These are phyloP conservation scores for Penicillium sp. DNA, from an alignment of 2,329 filamentous ascomycete species.

Conservation along the genomic window DNA sequence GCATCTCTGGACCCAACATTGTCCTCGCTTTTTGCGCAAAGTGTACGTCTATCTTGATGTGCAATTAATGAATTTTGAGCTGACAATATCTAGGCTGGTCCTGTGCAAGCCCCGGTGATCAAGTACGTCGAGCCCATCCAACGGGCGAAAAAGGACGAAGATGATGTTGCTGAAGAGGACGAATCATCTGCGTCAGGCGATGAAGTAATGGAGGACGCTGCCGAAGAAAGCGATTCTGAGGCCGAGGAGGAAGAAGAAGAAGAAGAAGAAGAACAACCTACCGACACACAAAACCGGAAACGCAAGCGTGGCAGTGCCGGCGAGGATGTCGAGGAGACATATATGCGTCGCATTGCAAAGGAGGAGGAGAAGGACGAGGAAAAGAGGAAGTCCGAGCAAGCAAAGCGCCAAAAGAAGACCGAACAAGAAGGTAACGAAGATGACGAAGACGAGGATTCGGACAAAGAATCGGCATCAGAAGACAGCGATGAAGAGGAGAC, in stretches of 20 bases:
- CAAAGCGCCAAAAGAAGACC: conserved; percentile 37
- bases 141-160: conserved; percentile 28
- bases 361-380: conserved; percentile 40
- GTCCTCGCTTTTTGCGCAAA: conserved; percentile 67
- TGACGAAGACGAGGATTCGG: conserved; percentile 47
- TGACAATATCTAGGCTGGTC: conserved; percentile 35
- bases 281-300: conserved; percentile 42
- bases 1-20: conserved; percentile 66
- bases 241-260: conserved; percentile 48
- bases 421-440: conserved; percentile 47
- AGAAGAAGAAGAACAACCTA: conserved; percentile 22
- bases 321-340: conserved; percentile 44
- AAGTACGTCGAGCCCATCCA: conserved; percentile 18
- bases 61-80: not conserved
- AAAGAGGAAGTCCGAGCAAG: conserved; percentile 34
- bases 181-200: conserved; percentile 32
- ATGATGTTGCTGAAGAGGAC: conserved; percentile 30
- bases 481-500: conserved; percentile 33
- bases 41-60: conserved; percentile 54
- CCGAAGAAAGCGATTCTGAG: conserved; percentile 48
- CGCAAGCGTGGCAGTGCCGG: conserved; percentile 54
- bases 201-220: conserved; percentile 43
- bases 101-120: conserved; percentile 37
- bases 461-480: conserved; percentile 45
- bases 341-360: conserved; percentile 44